A percentile compares a stretch with the other conserved stretches of the same genome.
phyloP scores from a whole-genome alignment of 805 yeast genomes.

The Sugiyamaella floridensis region DNA sequence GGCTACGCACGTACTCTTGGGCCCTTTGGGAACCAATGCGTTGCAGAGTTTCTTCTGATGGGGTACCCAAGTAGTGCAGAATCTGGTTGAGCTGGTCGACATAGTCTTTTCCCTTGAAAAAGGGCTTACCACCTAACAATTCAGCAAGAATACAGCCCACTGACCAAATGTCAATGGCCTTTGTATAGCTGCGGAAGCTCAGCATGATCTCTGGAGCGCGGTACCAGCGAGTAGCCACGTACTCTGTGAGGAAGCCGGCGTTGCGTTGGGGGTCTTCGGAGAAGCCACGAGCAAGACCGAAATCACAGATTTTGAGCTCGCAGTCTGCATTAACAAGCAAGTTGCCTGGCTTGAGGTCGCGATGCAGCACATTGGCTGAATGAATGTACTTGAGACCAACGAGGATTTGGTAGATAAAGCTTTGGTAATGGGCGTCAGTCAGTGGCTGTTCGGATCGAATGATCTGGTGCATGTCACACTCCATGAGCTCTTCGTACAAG shows the following conservation, averaged over 20 bases:
- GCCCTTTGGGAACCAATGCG: constrained; percentile 78
- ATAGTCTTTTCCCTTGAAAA: constrained; percentile 92
- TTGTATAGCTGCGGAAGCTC: constrained; percentile 87
- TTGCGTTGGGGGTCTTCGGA: constrained; percentile 54
- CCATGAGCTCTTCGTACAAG: constrained; percentile 94
- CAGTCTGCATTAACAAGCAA: constrained; percentile 91
- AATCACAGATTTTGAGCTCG: constrained; percentile 92
- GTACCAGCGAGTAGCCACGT: constrained; percentile 98
- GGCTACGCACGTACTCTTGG: constrained; percentile 79
- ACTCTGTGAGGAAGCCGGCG: constrained; percentile 92
- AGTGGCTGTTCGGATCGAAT: constrained; percentile 88
- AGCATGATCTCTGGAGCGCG: constrained; percentile 97
- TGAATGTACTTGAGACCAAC: constrained; percentile 89
- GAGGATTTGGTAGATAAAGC: constrained; percentile 82
- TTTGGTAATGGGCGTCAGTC: constrained; percentile 92
- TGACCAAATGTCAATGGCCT: constrained; percentile 97
- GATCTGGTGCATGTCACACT: constrained; percentile 97
- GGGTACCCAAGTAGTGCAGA: constrained; percentile 84
- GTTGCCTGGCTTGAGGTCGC: constrained; percentile 94
- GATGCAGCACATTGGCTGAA: constrained; percentile 84
- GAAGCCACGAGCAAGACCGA: constrained; percentile 71
- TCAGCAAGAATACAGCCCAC: constrained; percentile 97
- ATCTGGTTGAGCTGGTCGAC: constrained; percentile 92
- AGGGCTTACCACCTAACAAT: constrained; percentile 80
- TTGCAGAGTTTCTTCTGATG: constrained; percentile 47